Percentiles rank a stretch among this genome's conserved stretches.
phyloP scores from a whole-genome alignment of 2,329 filamentous ascomycete species.

The Fusarium longipes region DNA sequence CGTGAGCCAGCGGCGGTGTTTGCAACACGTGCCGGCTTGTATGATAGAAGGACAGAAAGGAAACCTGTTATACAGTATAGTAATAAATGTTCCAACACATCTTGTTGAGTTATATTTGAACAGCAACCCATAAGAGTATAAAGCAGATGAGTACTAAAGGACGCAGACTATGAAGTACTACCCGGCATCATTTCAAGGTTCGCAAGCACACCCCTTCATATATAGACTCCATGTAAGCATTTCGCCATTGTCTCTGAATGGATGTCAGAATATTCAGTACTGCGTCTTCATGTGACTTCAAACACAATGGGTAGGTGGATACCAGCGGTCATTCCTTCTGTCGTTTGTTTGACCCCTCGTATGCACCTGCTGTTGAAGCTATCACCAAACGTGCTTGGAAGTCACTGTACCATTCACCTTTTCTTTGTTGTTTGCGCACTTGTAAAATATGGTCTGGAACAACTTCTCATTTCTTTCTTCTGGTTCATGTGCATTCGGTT shows the following conservation, averaged over 20 bases:
- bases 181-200: no score
- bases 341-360: neutral
- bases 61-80: constrained; percentile 14
- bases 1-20: constrained; percentile 2
- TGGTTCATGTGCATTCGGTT: neutral
- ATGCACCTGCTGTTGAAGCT: constrained; percentile 6
- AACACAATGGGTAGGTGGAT: neutral
- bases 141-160: no score
- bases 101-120: neutral
- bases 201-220: no score
- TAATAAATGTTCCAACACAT: neutral
- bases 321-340: neutral
- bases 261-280: no score
- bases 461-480: neutral
- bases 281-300: neutral
- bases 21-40: constrained; percentile 30
- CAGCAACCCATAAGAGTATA: no score
- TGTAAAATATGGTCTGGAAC: neutral
- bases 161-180: no score
- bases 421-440: neutral
- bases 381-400: constrained; percentile 6
- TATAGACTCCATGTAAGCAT: no score
- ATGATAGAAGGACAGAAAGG: constrained; percentile 6
- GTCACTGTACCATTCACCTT: neutral
- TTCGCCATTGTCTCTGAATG: no score